Percentiles rank a stretch among this genome's conserved stretches.
Conservation (phyloP, 192 early-diverging fungal genomes). For the Mortierella antarctica region DNA sequence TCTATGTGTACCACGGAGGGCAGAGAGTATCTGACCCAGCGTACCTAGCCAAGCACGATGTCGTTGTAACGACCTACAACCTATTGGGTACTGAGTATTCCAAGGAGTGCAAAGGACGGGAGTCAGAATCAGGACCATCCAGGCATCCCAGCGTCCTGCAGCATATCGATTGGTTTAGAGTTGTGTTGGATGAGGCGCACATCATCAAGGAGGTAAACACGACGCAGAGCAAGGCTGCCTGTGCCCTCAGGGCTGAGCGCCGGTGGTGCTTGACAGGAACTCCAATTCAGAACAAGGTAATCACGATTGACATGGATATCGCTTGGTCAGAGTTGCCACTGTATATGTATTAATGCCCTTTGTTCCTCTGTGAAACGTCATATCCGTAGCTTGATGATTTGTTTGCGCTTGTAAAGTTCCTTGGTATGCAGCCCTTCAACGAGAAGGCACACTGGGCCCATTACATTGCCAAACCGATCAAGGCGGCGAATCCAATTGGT, state of each 20-base stretch:
- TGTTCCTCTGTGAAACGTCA: neutral
- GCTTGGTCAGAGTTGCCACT: neutral
- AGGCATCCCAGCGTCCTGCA: slow-evolving; percentile 57
- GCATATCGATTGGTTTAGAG: slow-evolving; percentile 82
- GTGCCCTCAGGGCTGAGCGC: slow-evolving; percentile 71
- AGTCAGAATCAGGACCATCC: slow-evolving; percentile 22
- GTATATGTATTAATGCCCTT: neutral
- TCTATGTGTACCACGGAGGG: slow-evolving; percentile 66
- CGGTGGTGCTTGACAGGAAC: slow-evolving; percentile 96
- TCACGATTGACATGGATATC: neutral
- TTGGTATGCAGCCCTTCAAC: slow-evolving; percentile 63
- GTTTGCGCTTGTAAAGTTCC: slow-evolving; percentile 87
- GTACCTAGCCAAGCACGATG: slow-evolving; percentile 50
- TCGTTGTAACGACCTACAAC: slow-evolving; percentile 66
- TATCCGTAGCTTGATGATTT: slow-evolving; percentile 79
- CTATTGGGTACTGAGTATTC: slow-evolving; percentile 56
- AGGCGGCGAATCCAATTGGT: slow-evolving; percentile 50
- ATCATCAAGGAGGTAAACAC: slow-evolving; percentile 88
- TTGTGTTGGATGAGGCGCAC: slow-evolving; percentile 96
- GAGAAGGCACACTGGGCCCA: slow-evolving; percentile 53
- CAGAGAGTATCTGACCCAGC: slow-evolving; percentile 41
- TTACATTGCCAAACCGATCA: slow-evolving; percentile 54
- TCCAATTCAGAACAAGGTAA: slow-evolving; percentile 74
- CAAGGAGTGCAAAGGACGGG: slow-evolving; percentile 50
- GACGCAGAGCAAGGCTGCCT: slow-evolving; percentile 76